Conservation (phyloP, 441 rosid genomes). For the Isatis lusitanica region DNA sequence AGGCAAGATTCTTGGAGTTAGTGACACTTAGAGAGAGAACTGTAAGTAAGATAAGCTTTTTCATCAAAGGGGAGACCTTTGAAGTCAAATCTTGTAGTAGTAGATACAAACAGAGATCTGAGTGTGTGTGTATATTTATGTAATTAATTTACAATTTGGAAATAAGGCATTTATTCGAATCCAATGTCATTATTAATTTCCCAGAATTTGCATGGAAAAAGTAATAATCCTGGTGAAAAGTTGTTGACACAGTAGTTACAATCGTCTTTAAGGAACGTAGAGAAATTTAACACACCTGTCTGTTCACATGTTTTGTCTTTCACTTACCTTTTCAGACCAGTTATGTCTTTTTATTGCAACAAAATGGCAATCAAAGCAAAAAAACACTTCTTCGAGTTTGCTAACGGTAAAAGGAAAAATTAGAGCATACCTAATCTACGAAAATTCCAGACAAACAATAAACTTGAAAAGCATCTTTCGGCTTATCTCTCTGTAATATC, state of each 20-base stretch:
- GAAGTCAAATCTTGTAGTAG: slow-evolving; percentile 25
- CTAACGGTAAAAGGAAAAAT: too few relatives aligned
- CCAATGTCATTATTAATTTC: slow-evolving; percentile 27
- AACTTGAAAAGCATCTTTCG: background rate
- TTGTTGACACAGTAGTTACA: slow-evolving; percentile 8
- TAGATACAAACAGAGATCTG: slow-evolving; percentile 25
- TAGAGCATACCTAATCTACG: background rate
- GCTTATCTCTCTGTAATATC: background rate
- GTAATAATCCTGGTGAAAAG: background rate
- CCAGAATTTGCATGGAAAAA: slow-evolving; percentile 7
- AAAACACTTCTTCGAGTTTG: too few relatives aligned
- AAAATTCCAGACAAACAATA: too few relatives aligned
- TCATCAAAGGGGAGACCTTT: background rate
- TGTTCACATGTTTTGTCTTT: slow-evolving; percentile 24
- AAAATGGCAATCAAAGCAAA: background rate
- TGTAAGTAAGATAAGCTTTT: slow-evolving; percentile 33
- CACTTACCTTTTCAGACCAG: background rate
- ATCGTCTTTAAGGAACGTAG: background rate
- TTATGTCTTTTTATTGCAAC: background rate
- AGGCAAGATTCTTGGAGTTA: slow-evolving; percentile 18
- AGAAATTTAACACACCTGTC: background rate
- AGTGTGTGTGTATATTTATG: background rate
- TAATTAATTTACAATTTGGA: background rate
- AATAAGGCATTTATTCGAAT: slow-evolving; percentile 18
- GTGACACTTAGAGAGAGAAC: slow-evolving; percentile 20